phyloP scores from a whole-genome alignment of 2,329 filamentous ascomycete genomes.

The Xylaria sp. region DNA sequence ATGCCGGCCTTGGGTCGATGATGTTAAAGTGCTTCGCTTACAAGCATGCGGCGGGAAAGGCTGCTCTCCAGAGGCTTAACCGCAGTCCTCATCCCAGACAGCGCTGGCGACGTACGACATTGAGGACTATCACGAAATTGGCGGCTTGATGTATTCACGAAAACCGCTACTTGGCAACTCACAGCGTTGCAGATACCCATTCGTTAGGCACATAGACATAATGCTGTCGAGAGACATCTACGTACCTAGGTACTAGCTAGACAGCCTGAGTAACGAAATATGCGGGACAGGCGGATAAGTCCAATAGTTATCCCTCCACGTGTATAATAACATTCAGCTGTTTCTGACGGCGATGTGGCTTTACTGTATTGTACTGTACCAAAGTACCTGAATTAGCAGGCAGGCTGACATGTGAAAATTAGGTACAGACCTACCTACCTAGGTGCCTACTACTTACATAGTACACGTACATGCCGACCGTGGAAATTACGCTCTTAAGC shows the following conservation, averaged over 20 bases:
- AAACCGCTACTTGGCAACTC: too few species aligned
- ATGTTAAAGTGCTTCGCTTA: not conserved
- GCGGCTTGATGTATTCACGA: not conserved
- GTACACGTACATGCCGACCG: not conserved
- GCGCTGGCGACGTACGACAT: too few species aligned
- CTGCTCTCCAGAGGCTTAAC: not conserved
- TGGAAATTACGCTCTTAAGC: not conserved
- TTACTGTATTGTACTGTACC: not conserved
- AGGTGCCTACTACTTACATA: not conserved
- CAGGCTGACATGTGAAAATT: constrained; percentile 22
- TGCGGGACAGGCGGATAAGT: not conserved
- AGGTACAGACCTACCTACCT: too few species aligned
- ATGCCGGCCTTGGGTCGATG: not conserved
- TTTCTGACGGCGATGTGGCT: not conserved
- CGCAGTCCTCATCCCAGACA: not conserved
- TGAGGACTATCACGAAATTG: not conserved
- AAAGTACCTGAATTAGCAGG: too few species aligned
- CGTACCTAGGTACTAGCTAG: not conserved
- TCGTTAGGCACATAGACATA: too few species aligned
- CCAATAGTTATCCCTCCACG: not conserved
- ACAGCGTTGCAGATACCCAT: too few species aligned
- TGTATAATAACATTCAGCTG: not conserved
- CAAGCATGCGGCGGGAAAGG: not conserved
- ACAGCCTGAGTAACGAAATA: not conserved
- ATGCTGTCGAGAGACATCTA: too few species aligned